These are phyloP conservation scores for Malus orientalis DNA, from an alignment of 306 rosid species.

Conservation along the genomic window DNA sequence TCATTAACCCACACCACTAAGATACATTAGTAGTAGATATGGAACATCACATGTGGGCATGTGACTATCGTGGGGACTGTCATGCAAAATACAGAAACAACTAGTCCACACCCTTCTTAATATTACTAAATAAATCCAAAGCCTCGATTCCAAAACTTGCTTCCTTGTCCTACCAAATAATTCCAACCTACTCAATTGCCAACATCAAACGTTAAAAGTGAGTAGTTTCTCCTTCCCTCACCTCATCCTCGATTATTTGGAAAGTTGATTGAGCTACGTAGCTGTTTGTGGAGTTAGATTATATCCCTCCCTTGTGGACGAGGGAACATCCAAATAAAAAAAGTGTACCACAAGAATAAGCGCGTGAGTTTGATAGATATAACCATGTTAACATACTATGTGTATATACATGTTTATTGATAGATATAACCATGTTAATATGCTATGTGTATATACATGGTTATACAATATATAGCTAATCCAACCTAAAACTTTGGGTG, in stretches of 20 bases:
- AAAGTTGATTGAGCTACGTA: neutral
- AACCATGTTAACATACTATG: too few relatives aligned
- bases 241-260: neutral
- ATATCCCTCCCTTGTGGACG: too few relatives aligned
- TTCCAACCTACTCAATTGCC: neutral
- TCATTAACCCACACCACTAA: neutral
- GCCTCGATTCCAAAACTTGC: constrained; percentile 8
- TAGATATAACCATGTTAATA: too few relatives aligned
- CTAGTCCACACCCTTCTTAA: constrained; percentile 3
- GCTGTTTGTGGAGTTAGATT: neutral
- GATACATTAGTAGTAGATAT: neutral
- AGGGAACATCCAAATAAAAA: too few relatives aligned
- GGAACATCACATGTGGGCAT: constrained; percentile 32
- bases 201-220: neutral
- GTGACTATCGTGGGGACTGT: constrained; percentile 26
- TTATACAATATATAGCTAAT: neutral
- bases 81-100: constrained; percentile 13
- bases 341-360: too few relatives aligned
- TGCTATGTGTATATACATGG: neutral
- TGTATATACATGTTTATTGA: too few relatives aligned
- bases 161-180: neutral
- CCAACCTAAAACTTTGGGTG: neutral
- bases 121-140: neutral
- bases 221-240: neutral
- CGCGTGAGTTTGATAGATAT: too few relatives aligned